A percentile compares a stretch with the other conserved stretches of the same genome.
phyloP scores from a whole-genome alignment of 192 early-diverging fungal species.

The Thamnidium elegans region DNA sequence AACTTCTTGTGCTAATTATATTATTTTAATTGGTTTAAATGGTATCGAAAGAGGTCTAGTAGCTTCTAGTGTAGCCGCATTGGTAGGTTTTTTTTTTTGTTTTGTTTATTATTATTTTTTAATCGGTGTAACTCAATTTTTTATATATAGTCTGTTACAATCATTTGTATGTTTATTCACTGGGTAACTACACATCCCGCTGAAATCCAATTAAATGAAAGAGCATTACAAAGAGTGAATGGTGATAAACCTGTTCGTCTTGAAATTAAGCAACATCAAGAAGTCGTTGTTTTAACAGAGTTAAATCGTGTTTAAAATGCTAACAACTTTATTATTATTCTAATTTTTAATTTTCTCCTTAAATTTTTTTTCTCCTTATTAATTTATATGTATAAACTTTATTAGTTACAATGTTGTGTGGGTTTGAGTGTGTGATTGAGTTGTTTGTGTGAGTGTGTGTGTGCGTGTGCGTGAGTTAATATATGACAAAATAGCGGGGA shows the following conservation, averaged over 20 bases:
- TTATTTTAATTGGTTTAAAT: constrained; percentile 34
- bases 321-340: neutral
- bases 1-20: constrained; percentile 34
- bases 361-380: too few relatives aligned
- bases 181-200: constrained; percentile 28
- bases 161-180: constrained; percentile 14
- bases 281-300: constrained; percentile 35
- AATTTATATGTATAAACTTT: too few relatives aligned
- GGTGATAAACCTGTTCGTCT: constrained; percentile 30
- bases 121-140: neutral
- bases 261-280: constrained; percentile 41
- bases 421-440: too few relatives aligned
- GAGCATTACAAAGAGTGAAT: constrained; percentile 14
- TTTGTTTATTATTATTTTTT: neutral
- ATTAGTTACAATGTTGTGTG: too few relatives aligned
- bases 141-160: constrained; percentile 6
- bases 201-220: constrained; percentile 23
- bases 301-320: neutral
- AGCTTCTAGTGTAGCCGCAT: constrained; percentile 37
- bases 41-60: constrained; percentile 42
- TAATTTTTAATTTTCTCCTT: too few relatives aligned
- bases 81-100: constrained; percentile 21
- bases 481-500: too few relatives aligned
- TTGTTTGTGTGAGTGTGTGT: too few relatives aligned
- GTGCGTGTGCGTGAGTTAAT: too few relatives aligned